Percentiles rank a stretch among this genome's conserved stretches.
These are phyloP conservation scores for Zygosaccharomyces sapae DNA, from an alignment of 1,139 yeast genomes.

Conservation along the genomic window DNA sequence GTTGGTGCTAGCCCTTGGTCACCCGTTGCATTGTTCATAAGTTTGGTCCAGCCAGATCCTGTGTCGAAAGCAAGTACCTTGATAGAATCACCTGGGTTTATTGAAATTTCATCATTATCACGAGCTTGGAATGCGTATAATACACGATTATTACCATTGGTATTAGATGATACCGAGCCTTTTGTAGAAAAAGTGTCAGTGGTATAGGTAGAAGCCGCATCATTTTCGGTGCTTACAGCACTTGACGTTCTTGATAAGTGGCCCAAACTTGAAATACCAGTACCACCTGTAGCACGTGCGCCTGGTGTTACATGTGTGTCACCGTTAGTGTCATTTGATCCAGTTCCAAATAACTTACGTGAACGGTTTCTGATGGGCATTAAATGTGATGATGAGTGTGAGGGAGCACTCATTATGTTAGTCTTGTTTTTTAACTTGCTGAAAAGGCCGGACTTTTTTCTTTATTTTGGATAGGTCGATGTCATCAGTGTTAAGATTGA, in stretches of 20 bases:
- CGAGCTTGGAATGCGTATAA: constrained; percentile 64
- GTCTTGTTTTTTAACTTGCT: constrained; percentile 31
- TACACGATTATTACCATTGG: constrained; percentile 45
- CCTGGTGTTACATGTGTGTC: not conserved
- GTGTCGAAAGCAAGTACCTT: constrained; percentile 64
- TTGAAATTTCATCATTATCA: constrained; percentile 70
- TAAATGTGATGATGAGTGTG: constrained; percentile 30
- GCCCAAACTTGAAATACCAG: constrained; percentile 7
- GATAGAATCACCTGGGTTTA: constrained; percentile 60
- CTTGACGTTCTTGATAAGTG: constrained; percentile 9
- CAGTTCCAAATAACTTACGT: constrained; percentile 10
- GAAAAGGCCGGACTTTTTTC: constrained; percentile 57
- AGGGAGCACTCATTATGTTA: constrained; percentile 14
- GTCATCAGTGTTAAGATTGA: constrained; percentile 50
- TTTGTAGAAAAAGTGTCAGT: constrained; percentile 24
- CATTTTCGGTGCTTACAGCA: constrained; percentile 8
- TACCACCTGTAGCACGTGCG: not conserved
- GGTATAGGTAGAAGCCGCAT: constrained; percentile 23
- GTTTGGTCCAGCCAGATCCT: constrained; percentile 91
- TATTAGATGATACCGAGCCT: constrained; percentile 22
- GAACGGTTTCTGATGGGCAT: constrained; percentile 22
- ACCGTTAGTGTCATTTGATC: not conserved
- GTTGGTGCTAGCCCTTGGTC: constrained; percentile 81
- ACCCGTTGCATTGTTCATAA: constrained; percentile 41
- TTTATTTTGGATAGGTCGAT: constrained; percentile 55